Base-by-base conservation (phyloP, 805 yeast genomes). In the Ogataea corticis region DNA sequence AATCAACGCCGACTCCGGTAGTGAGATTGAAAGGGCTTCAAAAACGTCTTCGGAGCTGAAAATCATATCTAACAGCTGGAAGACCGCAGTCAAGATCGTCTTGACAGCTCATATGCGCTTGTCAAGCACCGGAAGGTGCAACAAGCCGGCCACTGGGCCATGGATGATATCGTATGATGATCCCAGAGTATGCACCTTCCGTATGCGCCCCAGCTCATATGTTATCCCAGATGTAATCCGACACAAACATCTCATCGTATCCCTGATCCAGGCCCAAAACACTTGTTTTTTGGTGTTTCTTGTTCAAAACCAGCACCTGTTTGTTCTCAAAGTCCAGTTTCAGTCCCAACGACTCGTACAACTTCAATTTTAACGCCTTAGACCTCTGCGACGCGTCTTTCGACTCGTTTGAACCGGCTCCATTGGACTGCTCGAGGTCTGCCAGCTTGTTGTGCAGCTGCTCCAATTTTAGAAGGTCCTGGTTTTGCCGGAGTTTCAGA, bases 211-310 rank as follows among this genome's bases (percentile, higher is more conserved):
- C n/a, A n/a, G 17, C 15, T 44, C 36, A 73, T 51, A 79, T 53
- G 43, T 77, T 74, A 49, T 86, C 94, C 96, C 96, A 87, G 27
- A 87, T 77, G 59, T 79, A 84, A 57, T 87, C 87, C 12, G 88
- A 76, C 25, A 85, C 76, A 62, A 85, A 87, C 56, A 75, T 83
- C 47, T 82, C 83, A 55, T 85, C 79, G 50, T 82, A 79, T 47
- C 79, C 75, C 36, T 58, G 63, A 19, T 72, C 75, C 27, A 81
- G 73, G 21, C 78, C 74, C 42, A 85, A 63, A 7, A 77, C 68
- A 53, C 76, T 77, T 1, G 80, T 65, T 21, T 69, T 61, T 38
- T 76, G 76, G 21, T 64, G 65, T n/a, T 62, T 62, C 44, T 72
- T 73, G 57, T 78, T 79, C 47, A 74, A 68, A 3, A 83, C 74